Percentiles rank a stretch among this genome's conserved stretches.
These are phyloP conservation scores for Moesziomyces antarcticus DNA, from an alignment of 1,284 basidiomycete species.

Conservation along the genomic window DNA sequence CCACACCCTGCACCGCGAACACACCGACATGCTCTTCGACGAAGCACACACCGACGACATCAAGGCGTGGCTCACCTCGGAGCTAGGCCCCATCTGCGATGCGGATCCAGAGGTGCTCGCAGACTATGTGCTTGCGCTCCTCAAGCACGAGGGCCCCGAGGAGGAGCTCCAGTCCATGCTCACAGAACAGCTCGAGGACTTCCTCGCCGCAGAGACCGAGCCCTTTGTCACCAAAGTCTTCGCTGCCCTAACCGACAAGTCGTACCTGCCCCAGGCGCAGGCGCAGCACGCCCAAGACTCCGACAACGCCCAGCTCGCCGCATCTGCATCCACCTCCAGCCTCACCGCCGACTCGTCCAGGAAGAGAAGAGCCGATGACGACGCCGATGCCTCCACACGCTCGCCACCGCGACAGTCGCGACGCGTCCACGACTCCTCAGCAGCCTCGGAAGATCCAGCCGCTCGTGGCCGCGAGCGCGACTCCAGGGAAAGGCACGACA, in stretches of 20 bases:
- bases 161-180: slow-evolving; percentile 84
- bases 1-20: too few relatives aligned
- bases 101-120: slow-evolving; percentile 92
- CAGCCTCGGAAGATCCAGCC: slow-evolving; percentile 15
- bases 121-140: slow-evolving; percentile 92
- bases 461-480: slow-evolving; percentile 34
- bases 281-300: slow-evolving; percentile 15
- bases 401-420: slow-evolving; percentile 46
- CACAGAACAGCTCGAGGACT: slow-evolving; percentile 83
- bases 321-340: slow-evolving; percentile 18
- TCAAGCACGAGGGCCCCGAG: slow-evolving; percentile 88
- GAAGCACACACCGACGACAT: slow-evolving; percentile 53
- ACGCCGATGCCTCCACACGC: slow-evolving; percentile 22
- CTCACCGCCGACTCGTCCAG: slow-evolving; percentile 15
- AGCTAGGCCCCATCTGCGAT: slow-evolving; percentile 75
- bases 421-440: slow-evolving; percentile 21
- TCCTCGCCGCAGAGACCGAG: slow-evolving; percentile 85
- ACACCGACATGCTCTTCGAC: slow-evolving; percentile 42
- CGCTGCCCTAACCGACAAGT: slow-evolving; percentile 71
- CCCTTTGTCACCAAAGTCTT: slow-evolving; percentile 87
- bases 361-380: slow-evolving; percentile 53
- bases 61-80: slow-evolving; percentile 60
- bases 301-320: slow-evolving; percentile 6
- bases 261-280: slow-evolving; percentile 30
- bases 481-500: slow-evolving; percentile 26